phyloP scores from a whole-genome alignment of 805 yeast species.

The Zygoascus ofunaensis region DNA sequence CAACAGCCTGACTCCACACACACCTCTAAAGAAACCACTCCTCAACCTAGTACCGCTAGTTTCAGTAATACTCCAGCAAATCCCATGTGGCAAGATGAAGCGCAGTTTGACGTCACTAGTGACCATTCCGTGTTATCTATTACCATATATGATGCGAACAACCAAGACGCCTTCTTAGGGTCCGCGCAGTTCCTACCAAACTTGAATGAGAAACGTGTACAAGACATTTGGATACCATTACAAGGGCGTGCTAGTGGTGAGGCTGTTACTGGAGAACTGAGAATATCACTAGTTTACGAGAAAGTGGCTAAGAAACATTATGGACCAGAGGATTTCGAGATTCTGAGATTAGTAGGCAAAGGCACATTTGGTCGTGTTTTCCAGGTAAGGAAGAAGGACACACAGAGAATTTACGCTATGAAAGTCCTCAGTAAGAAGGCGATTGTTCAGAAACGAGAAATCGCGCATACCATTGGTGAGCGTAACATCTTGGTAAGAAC shows the following conservation, averaged over 20 bases:
- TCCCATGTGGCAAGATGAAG: conserved; percentile 89
- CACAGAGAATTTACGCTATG: conserved; percentile 92
- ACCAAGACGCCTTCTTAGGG: conserved; percentile 79
- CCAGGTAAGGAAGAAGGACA: conserved; percentile 88
- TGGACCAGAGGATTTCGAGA: conserved; percentile 93
- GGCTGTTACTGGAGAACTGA: conserved; percentile 66
- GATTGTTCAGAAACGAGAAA: conserved; percentile 92
- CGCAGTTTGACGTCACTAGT: conserved; percentile 75
- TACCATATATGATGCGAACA: conserved; percentile 80
- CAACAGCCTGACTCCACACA: conserved; percentile 1
- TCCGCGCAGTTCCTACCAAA: conserved; percentile 68
- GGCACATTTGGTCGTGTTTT: conserved; percentile 98
- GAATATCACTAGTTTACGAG: conserved; percentile 64
- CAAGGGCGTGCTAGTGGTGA: conserved; percentile 70
- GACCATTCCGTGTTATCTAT: conserved; percentile 76
- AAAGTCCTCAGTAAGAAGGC: conserved; percentile 90
- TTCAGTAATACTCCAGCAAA: conserved; percentile 32
- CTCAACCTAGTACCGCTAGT: not conserved
- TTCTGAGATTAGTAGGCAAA: conserved; percentile 80
- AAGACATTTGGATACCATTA: conserved; percentile 66
- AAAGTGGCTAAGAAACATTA: conserved; percentile 55
- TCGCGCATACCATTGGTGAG: conserved; percentile 97
- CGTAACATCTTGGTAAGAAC: conserved; percentile 90
- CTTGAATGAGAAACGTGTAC: conserved; percentile 23
- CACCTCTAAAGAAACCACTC: not conserved